phyloP scores from a whole-genome alignment of 2,329 filamentous ascomycete genomes.

The Pyricularia sp. region DNA sequence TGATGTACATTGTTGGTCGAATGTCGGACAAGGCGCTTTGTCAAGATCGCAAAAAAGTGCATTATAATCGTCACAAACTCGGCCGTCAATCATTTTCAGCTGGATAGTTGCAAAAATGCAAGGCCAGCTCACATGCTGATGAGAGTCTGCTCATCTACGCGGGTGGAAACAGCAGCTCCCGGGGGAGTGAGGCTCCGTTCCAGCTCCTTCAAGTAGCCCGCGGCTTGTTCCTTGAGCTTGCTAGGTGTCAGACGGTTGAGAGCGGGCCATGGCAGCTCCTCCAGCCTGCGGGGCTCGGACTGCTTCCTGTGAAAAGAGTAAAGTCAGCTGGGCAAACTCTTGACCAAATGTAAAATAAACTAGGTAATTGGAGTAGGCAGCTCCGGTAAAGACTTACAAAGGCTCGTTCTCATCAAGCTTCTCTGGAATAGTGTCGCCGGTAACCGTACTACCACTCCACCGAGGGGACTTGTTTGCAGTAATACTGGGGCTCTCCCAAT shows the following conservation, averaged over 20 bases:
- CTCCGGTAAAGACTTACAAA: constrained; percentile 30
- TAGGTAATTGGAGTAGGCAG: constrained; percentile 1
- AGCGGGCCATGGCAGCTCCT: constrained; percentile 52
- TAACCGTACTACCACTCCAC: constrained; percentile 55
- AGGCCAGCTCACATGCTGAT: neutral
- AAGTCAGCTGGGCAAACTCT: neutral
- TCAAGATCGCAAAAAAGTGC: neutral
- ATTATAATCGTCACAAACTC: neutral
- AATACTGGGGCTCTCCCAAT: constrained; percentile 48
- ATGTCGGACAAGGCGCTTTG: neutral
- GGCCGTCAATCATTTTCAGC: neutral
- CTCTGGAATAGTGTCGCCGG: constrained; percentile 38
- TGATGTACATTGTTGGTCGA: neutral
- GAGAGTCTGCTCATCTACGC: neutral
- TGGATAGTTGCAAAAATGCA: neutral
- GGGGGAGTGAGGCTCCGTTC: constrained; percentile 64
- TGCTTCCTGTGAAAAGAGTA: constrained; percentile 1
- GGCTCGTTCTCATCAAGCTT: constrained; percentile 34
- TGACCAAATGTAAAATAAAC: neutral
- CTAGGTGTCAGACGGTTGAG: constrained; percentile 64
- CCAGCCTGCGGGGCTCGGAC: constrained; percentile 24
- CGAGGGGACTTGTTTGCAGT: constrained; percentile 37
- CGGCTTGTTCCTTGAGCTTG: constrained; percentile 75
- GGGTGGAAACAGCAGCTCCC: constrained; percentile 9
- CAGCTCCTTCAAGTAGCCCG: constrained; percentile 82